phyloP scores from a whole-genome alignment of 1,284 basidiomycete genomes.

The Phaffia rhodozyma region DNA sequence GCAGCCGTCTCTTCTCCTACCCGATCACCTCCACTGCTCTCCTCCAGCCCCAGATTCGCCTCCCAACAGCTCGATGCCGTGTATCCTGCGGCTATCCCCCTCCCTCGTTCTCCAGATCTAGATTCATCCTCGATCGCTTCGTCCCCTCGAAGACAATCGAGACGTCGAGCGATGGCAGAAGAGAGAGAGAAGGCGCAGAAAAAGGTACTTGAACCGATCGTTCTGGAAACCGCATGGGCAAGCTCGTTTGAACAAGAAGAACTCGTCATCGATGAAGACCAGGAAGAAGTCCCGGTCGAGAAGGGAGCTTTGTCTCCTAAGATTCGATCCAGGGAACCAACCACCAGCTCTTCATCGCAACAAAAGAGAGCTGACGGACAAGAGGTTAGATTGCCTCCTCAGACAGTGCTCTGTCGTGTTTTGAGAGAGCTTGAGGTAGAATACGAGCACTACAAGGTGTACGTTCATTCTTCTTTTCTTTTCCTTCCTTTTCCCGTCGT shows the following conservation, averaged over 20 bases:
- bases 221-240: too few species aligned
- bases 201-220: not conserved
- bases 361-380: slow-evolving; percentile 38
- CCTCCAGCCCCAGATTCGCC: not conserved
- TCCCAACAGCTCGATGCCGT: slow-evolving; percentile 51
- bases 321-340: slow-evolving; percentile 2
- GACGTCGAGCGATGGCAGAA: not conserved
- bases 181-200: not conserved
- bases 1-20: not conserved
- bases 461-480: slow-evolving; percentile 22
- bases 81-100: slow-evolving; percentile 52
- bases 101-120: slow-evolving; percentile 27
- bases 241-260: not conserved
- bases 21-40: not conserved
- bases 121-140: not conserved
- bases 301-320: not conserved
- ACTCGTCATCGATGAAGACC: not conserved
- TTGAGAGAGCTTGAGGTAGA: slow-evolving; percentile 77
- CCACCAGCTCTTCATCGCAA: not conserved
- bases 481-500: not conserved
- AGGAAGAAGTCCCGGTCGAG: not conserved
- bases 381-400: slow-evolving; percentile 50
- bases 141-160: not conserved
- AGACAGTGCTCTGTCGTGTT: slow-evolving; percentile 66
- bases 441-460: slow-evolving; percentile 81